Conservation (phyloP, 805 yeast genomes). For the Candida michaelii region DNA sequence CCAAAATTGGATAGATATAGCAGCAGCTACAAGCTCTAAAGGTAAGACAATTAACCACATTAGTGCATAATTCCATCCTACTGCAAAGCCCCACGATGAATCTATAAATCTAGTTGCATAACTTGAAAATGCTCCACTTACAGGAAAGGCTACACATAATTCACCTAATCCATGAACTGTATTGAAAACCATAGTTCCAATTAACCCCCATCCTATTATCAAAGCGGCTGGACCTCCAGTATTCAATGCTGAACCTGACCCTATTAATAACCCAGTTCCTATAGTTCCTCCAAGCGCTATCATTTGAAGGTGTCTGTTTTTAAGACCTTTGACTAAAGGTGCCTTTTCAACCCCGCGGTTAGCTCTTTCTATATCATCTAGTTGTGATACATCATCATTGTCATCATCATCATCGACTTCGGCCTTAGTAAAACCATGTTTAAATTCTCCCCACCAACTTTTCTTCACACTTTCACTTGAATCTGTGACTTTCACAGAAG, state of each 20-base stretch:
- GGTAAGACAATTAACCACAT: conserved; percentile 41
- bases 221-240: conserved; percentile 46
- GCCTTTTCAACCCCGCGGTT: conserved; percentile 34
- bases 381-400: conserved; percentile 4
- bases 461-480: neutral
- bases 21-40: conserved; percentile 39
- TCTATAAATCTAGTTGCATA: conserved; percentile 39
- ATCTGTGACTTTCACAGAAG: neutral
- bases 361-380: conserved; percentile 35
- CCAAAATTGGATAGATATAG: conserved; percentile 38
- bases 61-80: conserved; percentile 39
- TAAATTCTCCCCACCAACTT: conserved; percentile 25
- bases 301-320: conserved; percentile 56
- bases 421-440: conserved; percentile 30
- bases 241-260: conserved; percentile 43
- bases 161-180: conserved; percentile 68
- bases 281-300: conserved; percentile 71
- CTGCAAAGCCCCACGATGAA: conserved; percentile 41
- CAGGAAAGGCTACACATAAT: conserved; percentile 50
- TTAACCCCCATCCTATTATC: conserved; percentile 55
- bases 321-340: conserved; percentile 44
- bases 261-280: conserved; percentile 59
- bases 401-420: conserved; percentile 10
- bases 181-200: conserved; percentile 57
- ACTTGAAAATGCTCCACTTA: conserved; percentile 41